Conservation (phyloP, 208 protist genomes). For the Leishmania lainsoni region DNA sequence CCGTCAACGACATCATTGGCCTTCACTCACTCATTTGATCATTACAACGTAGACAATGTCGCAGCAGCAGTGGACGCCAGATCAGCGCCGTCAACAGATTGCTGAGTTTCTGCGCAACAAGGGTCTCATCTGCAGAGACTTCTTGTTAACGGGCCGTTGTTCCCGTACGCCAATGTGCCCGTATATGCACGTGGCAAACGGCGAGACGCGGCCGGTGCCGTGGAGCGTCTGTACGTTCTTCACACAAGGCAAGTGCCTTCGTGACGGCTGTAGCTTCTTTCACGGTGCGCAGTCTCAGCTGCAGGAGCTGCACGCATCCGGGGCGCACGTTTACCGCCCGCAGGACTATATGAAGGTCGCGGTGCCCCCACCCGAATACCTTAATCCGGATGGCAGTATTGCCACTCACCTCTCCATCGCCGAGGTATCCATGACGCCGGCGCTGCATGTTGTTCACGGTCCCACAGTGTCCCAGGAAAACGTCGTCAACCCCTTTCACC, state of each 20-base stretch:
- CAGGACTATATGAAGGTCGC: constrained; percentile 81
- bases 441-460: constrained; percentile 22
- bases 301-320: constrained; percentile 46
- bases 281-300: constrained; percentile 69
- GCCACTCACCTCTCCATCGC: constrained; percentile 21
- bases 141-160: constrained; percentile 42
- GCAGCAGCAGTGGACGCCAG: constrained; percentile 23
- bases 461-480: constrained; percentile 25
- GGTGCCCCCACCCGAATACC: constrained; percentile 47
- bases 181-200: constrained; percentile 78
- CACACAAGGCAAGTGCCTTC: constrained; percentile 63
- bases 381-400: constrained; percentile 40
- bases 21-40: neutral
- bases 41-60: neutral
- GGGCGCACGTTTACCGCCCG: constrained; percentile 50
- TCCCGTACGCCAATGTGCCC: constrained; percentile 52
- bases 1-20: neutral
- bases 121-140: constrained; percentile 68
- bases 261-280: constrained; percentile 76
- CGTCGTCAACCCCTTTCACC: constrained; percentile 26
- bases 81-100: constrained; percentile 49
- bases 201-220: constrained; percentile 61
- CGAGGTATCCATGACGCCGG: neutral
- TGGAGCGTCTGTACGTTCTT: constrained; percentile 75
- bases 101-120: constrained; percentile 76